phyloP scores from a whole-genome alignment of 2,329 filamentous ascomycete species.

The Claviceps humidiphila region DNA sequence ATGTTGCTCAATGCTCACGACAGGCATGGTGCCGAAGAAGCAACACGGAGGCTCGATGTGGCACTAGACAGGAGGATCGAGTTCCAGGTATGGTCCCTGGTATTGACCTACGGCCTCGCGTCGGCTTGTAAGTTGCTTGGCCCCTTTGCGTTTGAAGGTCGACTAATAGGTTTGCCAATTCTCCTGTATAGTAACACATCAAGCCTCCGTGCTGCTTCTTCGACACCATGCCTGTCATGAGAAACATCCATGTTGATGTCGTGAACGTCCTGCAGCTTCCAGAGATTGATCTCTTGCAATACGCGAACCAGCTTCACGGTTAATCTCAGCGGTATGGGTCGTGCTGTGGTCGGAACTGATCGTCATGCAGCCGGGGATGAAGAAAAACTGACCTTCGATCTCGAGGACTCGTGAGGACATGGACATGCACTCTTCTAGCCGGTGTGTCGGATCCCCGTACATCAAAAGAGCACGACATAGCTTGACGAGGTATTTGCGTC shows the following conservation, averaged over 20 bases:
- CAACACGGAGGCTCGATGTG: constrained; percentile 43
- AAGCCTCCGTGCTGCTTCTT: constrained; percentile 51
- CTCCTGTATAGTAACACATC: constrained; percentile 38
- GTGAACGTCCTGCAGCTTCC: constrained; percentile 60
- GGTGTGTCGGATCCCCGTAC: constrained; percentile 82
- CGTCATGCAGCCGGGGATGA: constrained; percentile 87
- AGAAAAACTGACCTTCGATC: constrained; percentile 80
- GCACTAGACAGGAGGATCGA: constrained; percentile 10
- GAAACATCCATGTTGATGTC: constrained; percentile 73
- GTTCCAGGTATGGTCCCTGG: constrained; percentile 37
- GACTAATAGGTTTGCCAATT: constrained; percentile 65
- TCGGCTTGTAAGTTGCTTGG: constrained; percentile 49
- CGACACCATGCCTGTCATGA: constrained; percentile 59
- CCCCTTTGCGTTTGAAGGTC: constrained; percentile 65
- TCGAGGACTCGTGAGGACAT: constrained; percentile 83
- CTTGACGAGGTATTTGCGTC: constrained; percentile 72
- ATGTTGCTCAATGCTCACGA: constrained; percentile 73
- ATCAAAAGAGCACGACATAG: constrained; percentile 79
- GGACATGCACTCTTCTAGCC: constrained; percentile 80
- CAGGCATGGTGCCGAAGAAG: constrained; percentile 57
- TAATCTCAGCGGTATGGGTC: constrained; percentile 57
- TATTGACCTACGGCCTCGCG: constrained; percentile 62
- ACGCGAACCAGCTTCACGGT: constrained; percentile 57
- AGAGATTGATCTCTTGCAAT: constrained; percentile 57
- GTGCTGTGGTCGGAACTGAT: constrained; percentile 70